Evolutionary conservation across 768 basidiomycete genomes (phyloP), one percentile per base, ranked within the genome.

Genomic region (Russula lepida): DNA sequence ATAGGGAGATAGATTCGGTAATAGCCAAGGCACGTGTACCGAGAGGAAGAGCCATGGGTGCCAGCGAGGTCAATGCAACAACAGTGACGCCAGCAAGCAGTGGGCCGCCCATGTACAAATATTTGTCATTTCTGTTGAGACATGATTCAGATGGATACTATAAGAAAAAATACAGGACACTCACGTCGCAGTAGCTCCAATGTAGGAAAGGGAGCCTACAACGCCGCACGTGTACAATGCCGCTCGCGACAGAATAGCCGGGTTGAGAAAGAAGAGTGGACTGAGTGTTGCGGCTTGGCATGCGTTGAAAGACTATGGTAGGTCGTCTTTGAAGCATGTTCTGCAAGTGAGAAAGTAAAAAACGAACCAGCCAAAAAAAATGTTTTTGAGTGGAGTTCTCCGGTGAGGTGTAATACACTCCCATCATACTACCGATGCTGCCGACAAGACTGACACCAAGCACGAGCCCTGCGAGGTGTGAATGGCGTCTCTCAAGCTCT

Each of bases 81-180:
- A 94, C 90, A 15, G 89, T 89, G 12, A 95, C 83, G 59, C 92
- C 92, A 17, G 91, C 92, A 30, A 95, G 79, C 47, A 95, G 83
- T 4, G 92, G 91, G 9, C 89, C 92, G 32, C 92, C 92, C 75
- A 91, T 81, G 71, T 89, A 86, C 39, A 95, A 74, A 70, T 89
- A 95, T 70, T 84, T 86, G 73, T 94, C 92, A 68, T 83, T 89
- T 62, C 73, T 74, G 57, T 19, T 44, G 11, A n/a, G 41, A 60
- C 30, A 50, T 41, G 47, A 50, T 15, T 44, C 33, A 54, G 60
- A 50, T 13, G 17, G 13, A 33, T 13, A 6, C 44, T 46, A 30
- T 44, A 54, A 27, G 47, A 28, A 48, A 28, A 27, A 4, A 51
- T 21, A 15, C 57, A 23, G 2, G 47, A 23, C 19, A n/a, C 79